Conservation (phyloP, 1,284 basidiomycete species). For the Caloboletus inedulis region DNA sequence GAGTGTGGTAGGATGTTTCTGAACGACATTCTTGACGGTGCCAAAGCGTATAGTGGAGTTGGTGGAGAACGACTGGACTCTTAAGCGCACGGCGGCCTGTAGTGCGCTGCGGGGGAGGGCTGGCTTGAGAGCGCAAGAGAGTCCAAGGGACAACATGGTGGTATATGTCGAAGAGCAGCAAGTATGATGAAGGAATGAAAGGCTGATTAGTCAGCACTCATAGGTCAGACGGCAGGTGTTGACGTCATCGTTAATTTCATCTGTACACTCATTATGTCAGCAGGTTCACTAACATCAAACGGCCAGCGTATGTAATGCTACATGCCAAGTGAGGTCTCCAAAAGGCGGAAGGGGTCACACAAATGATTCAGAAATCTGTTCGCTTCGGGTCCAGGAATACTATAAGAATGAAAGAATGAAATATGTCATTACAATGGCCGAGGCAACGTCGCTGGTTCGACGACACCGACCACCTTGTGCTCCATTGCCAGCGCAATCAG, state of each 20-base stretch:
- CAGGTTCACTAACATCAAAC: too few relatives aligned
- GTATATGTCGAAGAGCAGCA: neutral
- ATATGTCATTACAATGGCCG: neutral
- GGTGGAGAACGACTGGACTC: constrained; percentile 19
- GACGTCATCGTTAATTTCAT: too few relatives aligned
- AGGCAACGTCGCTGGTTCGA: constrained; percentile 33
- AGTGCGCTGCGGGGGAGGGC: constrained; percentile 34
- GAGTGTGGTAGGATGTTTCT: constrained; percentile 23
- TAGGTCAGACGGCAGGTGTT: constrained; percentile 6
- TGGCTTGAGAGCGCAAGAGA: constrained; percentile 28
- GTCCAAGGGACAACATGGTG: constrained; percentile 35
- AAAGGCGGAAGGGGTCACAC: too few relatives aligned
- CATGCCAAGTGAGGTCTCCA: too few relatives aligned
- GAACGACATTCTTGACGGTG: constrained; percentile 14
- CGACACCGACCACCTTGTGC: constrained; percentile 34
- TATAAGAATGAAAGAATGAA: constrained; percentile 1
- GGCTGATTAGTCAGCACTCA: constrained; percentile 16
- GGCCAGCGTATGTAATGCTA: too few relatives aligned
- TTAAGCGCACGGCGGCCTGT: constrained; percentile 15
- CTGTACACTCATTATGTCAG: too few relatives aligned
- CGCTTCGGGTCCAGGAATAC: too few relatives aligned
- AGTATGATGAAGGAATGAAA: neutral
- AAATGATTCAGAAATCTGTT: too few relatives aligned
- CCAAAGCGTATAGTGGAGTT: constrained; percentile 6
- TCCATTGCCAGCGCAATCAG: constrained; percentile 39